Conservation (phyloP, 371 early-diverging fungal genomes). For the Mucor lusitanicus region DNA sequence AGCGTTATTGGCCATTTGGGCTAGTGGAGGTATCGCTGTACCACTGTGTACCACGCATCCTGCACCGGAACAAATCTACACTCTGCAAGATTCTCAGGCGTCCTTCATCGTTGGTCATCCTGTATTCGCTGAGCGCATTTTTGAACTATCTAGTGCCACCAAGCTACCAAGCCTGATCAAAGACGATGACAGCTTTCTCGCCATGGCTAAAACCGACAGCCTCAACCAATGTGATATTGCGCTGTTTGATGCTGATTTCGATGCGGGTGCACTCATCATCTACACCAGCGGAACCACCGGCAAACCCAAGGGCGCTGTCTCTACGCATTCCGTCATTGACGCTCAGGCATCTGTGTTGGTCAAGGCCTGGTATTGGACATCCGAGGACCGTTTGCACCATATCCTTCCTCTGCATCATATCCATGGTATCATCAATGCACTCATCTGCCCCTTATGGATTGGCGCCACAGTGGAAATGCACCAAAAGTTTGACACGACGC, state of each 20-base stretch:
- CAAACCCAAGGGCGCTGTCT: slow-evolving; percentile 82
- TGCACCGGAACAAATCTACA: slow-evolving; percentile 65
- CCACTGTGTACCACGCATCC: slow-evolving; percentile 76
- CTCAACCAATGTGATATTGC: slow-evolving; percentile 18
- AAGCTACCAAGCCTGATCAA: not conserved
- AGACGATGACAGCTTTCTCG: slow-evolving; percentile 1
- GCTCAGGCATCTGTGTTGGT: slow-evolving; percentile 68
- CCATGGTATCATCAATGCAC: slow-evolving; percentile 72
- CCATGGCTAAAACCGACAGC: not conserved
- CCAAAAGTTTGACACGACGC: slow-evolving; percentile 61
- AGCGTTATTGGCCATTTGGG: slow-evolving; percentile 79
- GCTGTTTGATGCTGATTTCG: slow-evolving; percentile 20
- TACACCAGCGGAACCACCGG: slow-evolving; percentile 84
- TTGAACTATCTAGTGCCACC: slow-evolving; percentile 19
- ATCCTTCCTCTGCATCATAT: slow-evolving; percentile 85
- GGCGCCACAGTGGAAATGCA: slow-evolving; percentile 82
- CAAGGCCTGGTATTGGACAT: slow-evolving; percentile 75
- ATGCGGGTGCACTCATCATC: slow-evolving; percentile 70
- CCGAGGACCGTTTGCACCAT: slow-evolving; percentile 72
- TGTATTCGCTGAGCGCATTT: slow-evolving; percentile 37
- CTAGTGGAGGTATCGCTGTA: slow-evolving; percentile 75
- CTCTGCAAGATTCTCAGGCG: slow-evolving; percentile 59
- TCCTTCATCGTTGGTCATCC: slow-evolving; percentile 46
- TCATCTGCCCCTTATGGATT: slow-evolving; percentile 61
- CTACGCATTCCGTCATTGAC: slow-evolving; percentile 66